A percentile compares a stretch with the other conserved stretches of the same genome.
phyloP scores from a whole-genome alignment of 176 grass and related monocot species.

The Bonia amplexicaulis region DNA sequence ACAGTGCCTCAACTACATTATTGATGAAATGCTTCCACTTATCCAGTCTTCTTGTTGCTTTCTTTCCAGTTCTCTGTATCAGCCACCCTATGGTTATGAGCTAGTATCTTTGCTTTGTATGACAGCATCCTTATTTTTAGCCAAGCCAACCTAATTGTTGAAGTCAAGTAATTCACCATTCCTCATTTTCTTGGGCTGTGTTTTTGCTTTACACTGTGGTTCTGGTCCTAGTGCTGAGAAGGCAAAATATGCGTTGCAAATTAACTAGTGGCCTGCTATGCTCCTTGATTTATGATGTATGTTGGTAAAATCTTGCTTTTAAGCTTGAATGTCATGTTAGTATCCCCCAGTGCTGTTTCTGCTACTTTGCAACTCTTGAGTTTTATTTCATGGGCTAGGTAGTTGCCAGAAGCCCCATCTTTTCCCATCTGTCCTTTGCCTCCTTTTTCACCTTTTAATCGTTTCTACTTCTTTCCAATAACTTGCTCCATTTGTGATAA shows the following conservation, averaged over 20 bases:
- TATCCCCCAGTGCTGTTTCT: background rate
- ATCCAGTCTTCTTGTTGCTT: background rate
- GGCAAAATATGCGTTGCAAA: background rate
- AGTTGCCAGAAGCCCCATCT: background rate
- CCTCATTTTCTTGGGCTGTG: background rate
- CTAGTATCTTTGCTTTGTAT: slow-evolving; percentile 6
- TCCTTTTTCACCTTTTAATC: background rate
- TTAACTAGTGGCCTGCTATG: background rate
- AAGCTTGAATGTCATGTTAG: background rate
- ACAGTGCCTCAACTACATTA: background rate
- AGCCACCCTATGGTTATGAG: background rate
- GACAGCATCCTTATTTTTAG: slow-evolving; percentile 11
- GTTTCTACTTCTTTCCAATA: background rate
- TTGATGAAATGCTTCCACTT: background rate
- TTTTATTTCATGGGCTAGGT: background rate
- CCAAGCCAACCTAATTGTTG: background rate
- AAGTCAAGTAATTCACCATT: background rate
- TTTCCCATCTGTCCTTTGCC: background rate
- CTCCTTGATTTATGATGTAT: background rate
- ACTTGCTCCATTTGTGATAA: background rate
- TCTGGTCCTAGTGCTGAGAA: background rate
- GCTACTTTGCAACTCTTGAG: background rate
- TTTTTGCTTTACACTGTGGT: background rate
- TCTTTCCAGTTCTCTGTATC: background rate
- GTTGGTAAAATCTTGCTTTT: background rate